Evolutionary conservation across 2,329 filamentous ascomycete genomes (phyloP).

Genomic region (Claviceps sp.): DNA sequence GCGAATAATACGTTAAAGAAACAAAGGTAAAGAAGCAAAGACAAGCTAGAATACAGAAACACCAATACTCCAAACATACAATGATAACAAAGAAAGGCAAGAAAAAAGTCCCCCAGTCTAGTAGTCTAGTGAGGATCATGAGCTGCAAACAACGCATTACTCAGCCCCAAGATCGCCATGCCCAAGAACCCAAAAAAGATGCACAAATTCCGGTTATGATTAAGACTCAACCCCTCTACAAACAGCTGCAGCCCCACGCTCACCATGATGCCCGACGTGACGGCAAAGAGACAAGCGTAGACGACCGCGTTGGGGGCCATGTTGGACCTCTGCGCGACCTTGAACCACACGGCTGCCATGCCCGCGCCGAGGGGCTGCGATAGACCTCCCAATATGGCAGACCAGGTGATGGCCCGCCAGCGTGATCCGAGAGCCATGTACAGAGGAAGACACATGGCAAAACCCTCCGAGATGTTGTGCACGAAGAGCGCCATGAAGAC

Average conservation of each 20-base stretch:
- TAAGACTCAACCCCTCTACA: conserved; percentile 70
- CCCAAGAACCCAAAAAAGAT: conserved; percentile 72
- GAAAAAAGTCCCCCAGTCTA: background rate
- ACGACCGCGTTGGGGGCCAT: conserved; percentile 39
- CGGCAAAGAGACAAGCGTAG: conserved; percentile 74
- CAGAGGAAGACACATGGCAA: conserved; percentile 81
- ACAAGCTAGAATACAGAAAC: background rate
- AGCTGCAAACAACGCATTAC: conserved; percentile 64
- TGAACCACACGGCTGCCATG: conserved; percentile 77
- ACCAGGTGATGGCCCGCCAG: conserved; percentile 71
- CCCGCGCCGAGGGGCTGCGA: conserved; percentile 79
- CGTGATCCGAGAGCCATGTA: conserved; percentile 82
- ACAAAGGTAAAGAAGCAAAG: background rate
- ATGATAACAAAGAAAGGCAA: background rate
- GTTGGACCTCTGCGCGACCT: conserved; percentile 43
- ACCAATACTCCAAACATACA: background rate
- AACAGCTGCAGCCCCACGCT: conserved; percentile 85
- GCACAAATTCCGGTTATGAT: conserved; percentile 64
- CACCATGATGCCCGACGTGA: conserved; percentile 89
- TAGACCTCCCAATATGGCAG: conserved; percentile 69
- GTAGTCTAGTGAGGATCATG: conserved; percentile 16
- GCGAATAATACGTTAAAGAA: background rate
- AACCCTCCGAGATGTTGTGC: conserved; percentile 96
- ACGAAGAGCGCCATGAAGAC: conserved; percentile 95
- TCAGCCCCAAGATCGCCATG: conserved; percentile 77